Percentiles rank a stretch among this genome's conserved stretches.
These are phyloP conservation scores for Candida sanyaensis DNA, from an alignment of 1,139 yeast genomes.

Conservation along the genomic window DNA sequence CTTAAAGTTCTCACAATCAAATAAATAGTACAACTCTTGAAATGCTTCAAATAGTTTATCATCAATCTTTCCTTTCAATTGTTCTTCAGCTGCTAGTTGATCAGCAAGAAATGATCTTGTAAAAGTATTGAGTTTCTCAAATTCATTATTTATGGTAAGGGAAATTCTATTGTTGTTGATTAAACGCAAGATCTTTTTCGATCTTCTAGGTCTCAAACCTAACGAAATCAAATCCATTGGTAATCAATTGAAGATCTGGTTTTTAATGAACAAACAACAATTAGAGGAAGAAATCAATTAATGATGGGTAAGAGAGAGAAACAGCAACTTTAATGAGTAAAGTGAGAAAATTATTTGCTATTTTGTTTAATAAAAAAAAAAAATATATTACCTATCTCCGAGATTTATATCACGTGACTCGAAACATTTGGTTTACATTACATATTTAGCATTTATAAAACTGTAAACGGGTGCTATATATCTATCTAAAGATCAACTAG, in stretches of 20 bases:
- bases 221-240: conserved; percentile 19
- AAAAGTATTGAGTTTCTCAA: conserved; percentile 12
- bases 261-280: no score
- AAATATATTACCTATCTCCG: no score
- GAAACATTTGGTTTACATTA: no score
- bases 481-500: neutral
- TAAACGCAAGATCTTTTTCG: conserved; percentile 12
- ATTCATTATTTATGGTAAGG: conserved; percentile 12
- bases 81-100: conserved; percentile 13
- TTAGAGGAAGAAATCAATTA: no score
- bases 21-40: conserved; percentile 24
- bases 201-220: conserved; percentile 14
- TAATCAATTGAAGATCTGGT: neutral
- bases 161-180: conserved; percentile 18
- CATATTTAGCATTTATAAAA: neutral
- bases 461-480: neutral
- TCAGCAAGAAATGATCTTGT: conserved; percentile 14
- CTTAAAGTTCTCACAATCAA: conserved; percentile 26
- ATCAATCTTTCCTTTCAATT: conserved; percentile 20
- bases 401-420: neutral
- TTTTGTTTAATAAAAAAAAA: no score
- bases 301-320: neutral
- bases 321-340: neutral
- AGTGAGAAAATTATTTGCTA: no score
- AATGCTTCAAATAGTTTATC: conserved; percentile 27